phyloP scores from a whole-genome alignment of 805 yeast genomes.

The Starmerella bacillaris region DNA sequence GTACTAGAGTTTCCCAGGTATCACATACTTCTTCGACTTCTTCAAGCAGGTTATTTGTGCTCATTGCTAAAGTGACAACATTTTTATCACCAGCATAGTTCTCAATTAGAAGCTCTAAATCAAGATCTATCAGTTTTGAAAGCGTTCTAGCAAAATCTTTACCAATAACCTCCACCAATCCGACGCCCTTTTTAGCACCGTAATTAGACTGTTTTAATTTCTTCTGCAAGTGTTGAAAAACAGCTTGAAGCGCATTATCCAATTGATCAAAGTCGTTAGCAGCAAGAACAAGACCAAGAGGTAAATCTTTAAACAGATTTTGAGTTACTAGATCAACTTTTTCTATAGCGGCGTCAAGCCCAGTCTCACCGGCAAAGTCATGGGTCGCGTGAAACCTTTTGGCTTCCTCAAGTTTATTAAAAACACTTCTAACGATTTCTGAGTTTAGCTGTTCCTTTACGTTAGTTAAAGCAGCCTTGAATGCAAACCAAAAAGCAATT shows the following conservation, averaged over 20 bases:
- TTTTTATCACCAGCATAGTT: conserved; percentile 6
- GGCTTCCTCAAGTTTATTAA: conserved; percentile 45
- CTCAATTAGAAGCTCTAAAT: conserved; percentile 25
- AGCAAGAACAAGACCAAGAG: conserved; percentile 39
- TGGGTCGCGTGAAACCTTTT: conserved; percentile 66
- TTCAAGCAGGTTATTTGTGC: not conserved
- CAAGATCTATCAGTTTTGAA: conserved; percentile 22
- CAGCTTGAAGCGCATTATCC: conserved; percentile 27
- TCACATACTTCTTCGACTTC: conserved; percentile 1
- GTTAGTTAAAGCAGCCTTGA: conserved; percentile 41
- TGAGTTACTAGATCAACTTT: conserved; percentile 36
- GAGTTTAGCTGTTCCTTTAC: conserved; percentile 41
- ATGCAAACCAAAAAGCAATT: conserved; percentile 56
- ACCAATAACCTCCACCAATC: conserved; percentile 48
- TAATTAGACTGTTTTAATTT: conserved; percentile 41
- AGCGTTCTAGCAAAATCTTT: conserved; percentile 30
- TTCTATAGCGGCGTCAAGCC: conserved; percentile 37
- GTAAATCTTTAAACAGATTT: conserved; percentile 49
- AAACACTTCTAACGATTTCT: conserved; percentile 36
- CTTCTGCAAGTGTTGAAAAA: conserved; percentile 44
- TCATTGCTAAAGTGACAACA: not conserved
- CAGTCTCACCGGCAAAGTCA: conserved; percentile 55
- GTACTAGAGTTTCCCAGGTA: conserved; percentile 42
- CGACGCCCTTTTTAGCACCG: conserved; percentile 46
- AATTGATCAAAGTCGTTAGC: conserved; percentile 31